Conservation (phyloP, 192 early-diverging fungal genomes). For the Diversispora epigaea region DNA sequence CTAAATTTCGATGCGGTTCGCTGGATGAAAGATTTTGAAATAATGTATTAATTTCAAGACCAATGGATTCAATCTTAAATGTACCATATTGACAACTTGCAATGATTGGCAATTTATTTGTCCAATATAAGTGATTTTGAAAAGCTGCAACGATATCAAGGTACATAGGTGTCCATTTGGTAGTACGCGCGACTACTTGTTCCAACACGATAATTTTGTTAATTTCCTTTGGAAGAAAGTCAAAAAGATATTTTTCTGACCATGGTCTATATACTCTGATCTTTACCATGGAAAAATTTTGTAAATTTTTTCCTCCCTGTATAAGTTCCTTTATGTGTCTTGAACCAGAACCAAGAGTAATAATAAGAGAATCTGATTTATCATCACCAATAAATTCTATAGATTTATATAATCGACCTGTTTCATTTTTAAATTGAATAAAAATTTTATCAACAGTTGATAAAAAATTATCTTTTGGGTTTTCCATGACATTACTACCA, state of each 20-base stretch:
- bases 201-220: conserved; percentile 65
- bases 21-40: conserved; percentile 26
- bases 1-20: conserved; percentile 35
- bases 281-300: conserved; percentile 69
- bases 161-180: conserved; percentile 79
- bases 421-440: conserved; percentile 49
- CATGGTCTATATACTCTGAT: conserved; percentile 78
- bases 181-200: conserved; percentile 57
- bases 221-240: conserved; percentile 61
- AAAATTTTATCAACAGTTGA: conserved; percentile 52
- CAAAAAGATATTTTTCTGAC: conserved; percentile 57
- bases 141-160: conserved; percentile 78
- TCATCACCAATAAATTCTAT: conserved; percentile 69
- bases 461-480: conserved; percentile 24
- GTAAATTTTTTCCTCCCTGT: conserved; percentile 16
- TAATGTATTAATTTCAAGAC: conserved; percentile 21
- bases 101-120: conserved; percentile 43
- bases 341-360: conserved; percentile 70
- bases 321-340: conserved; percentile 49
- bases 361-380: conserved; percentile 71
- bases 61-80: conserved; percentile 34
- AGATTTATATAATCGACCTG: conserved; percentile 60
- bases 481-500: not conserved
- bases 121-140: conserved; percentile 53
- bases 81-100: conserved; percentile 51